Evolutionary conservation across 352 stramenopile genomes (phyloP).

Genomic region (Pythium rhizo-oryzae): DNA sequence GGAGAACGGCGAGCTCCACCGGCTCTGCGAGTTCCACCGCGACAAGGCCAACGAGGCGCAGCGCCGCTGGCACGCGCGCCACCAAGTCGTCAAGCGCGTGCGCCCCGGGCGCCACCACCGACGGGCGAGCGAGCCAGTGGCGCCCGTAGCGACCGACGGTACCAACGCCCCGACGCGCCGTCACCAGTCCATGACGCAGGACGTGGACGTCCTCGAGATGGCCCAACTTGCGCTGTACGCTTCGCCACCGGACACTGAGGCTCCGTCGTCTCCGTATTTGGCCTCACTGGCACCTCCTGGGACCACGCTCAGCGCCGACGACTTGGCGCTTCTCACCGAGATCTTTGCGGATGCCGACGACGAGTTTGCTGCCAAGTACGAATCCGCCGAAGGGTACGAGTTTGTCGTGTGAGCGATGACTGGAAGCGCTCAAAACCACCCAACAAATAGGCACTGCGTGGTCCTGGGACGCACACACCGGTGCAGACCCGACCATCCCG

Average conservation of each 20-base stretch:
- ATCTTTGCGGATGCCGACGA: neutral
- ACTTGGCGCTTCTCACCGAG: neutral
- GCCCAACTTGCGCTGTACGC: too few species aligned
- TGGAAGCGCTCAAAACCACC: too few species aligned
- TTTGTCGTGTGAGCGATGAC: neutral
- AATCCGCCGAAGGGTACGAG: neutral
- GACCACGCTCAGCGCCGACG: neutral
- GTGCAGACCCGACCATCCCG: too few species aligned
- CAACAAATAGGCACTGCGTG: too few species aligned
- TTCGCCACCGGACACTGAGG: too few species aligned
- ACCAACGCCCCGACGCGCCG: too few species aligned
- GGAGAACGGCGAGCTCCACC: conserved; percentile 13
- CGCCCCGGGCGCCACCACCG: neutral
- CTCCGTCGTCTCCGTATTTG: neutral
- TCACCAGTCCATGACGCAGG: neutral
- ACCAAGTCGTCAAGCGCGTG: neutral
- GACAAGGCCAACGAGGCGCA: conserved; percentile 9
- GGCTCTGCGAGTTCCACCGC: conserved; percentile 18
- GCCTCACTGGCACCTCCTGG: neutral
- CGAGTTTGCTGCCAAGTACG: neutral
- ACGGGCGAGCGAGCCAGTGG: neutral
- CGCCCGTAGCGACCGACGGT: neutral
- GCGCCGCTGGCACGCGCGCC: conserved; percentile 14
- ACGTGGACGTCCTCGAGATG: too few species aligned
- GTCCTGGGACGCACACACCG: too few species aligned